Evolutionary conservation across 768 basidiomycete species (phyloP).

Genomic region (Termitomyces sp.): DNA sequence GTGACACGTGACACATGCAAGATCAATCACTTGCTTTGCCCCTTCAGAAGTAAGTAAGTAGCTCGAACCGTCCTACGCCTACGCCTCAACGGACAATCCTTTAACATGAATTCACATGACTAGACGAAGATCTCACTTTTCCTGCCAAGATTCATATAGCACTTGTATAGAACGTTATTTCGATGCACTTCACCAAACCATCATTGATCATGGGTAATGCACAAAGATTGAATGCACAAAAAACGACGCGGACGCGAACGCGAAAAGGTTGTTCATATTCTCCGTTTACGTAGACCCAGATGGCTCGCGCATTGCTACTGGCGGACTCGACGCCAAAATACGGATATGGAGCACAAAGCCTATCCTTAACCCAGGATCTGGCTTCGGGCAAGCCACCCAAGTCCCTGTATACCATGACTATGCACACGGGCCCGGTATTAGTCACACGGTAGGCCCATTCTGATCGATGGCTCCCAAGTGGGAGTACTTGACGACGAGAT

Average conservation of each 20-base stretch:
- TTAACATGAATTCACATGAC: too few relatives aligned
- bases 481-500: slow-evolving; percentile 95
- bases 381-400: slow-evolving; percentile 73
- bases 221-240: slow-evolving; percentile 74
- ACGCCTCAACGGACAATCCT: too few relatives aligned
- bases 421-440: slow-evolving; percentile 93
- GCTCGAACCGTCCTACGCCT: too few relatives aligned
- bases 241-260: slow-evolving; percentile 50
- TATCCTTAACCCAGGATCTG: slow-evolving; percentile 73
- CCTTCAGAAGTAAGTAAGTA: too few relatives aligned
- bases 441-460: slow-evolving; percentile 92
- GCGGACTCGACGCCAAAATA: slow-evolving; percentile 92
- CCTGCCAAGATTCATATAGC: too few relatives aligned
- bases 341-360: slow-evolving; percentile 98
- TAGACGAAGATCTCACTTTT: background rate
- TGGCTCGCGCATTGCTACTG: slow-evolving; percentile 94
- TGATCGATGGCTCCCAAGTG: slow-evolving; percentile 91
- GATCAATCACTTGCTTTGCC: too few relatives aligned
- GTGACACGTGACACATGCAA: background rate
- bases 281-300: slow-evolving; percentile 94
- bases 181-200: slow-evolving; percentile 86
- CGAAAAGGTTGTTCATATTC: slow-evolving; percentile 82
- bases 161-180: background rate
- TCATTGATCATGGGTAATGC: slow-evolving; percentile 85
- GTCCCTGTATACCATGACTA: slow-evolving; percentile 83